phyloP scores from a whole-genome alignment of 2,329 filamentous ascomycete species.

The Hyphodiscus sp. region DNA sequence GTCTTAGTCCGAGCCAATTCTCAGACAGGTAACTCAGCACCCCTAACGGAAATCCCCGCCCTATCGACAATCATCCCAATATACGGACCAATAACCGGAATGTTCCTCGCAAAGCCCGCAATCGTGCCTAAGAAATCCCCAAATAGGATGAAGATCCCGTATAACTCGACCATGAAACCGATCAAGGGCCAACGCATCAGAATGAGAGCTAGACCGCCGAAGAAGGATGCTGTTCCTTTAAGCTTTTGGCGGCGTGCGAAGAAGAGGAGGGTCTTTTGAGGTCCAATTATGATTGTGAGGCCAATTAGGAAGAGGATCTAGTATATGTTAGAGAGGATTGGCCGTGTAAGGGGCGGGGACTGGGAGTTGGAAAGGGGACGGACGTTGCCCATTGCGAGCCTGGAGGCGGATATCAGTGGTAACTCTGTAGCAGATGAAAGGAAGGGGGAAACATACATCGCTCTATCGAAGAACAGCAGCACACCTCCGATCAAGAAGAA shows the following conservation, averaged over 20 bases:
- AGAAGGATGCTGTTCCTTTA: conserved; percentile 85
- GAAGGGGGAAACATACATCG: conserved; percentile 58
- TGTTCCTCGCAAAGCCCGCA: conserved; percentile 74
- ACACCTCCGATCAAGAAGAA: conserved; percentile 94
- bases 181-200: conserved; percentile 84
- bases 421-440: not conserved
- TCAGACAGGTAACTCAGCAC: conserved; percentile 73
- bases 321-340: conserved; percentile 1
- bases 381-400: conserved; percentile 90
- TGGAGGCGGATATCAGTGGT: conserved; percentile 31
- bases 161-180: conserved; percentile 84
- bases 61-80: conserved; percentile 70
- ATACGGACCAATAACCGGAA: conserved; percentile 82
- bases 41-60: conserved; percentile 61
- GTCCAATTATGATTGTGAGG: conserved; percentile 90
- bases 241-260: conserved; percentile 91
- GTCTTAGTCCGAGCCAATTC: not conserved
- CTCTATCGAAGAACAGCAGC: conserved; percentile 94
- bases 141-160: conserved; percentile 89
- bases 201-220: conserved; percentile 75
- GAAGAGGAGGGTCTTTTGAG: conserved; percentile 85
- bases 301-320: conserved; percentile 97
- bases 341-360: conserved; percentile 3
- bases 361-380: conserved; percentile 37
- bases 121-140: conserved; percentile 95